Evolutionary conservation across 805 yeast species (phyloP), one percentile per base, ranked within the genome.

Genomic region (Ogataea ramenticola): DNA sequence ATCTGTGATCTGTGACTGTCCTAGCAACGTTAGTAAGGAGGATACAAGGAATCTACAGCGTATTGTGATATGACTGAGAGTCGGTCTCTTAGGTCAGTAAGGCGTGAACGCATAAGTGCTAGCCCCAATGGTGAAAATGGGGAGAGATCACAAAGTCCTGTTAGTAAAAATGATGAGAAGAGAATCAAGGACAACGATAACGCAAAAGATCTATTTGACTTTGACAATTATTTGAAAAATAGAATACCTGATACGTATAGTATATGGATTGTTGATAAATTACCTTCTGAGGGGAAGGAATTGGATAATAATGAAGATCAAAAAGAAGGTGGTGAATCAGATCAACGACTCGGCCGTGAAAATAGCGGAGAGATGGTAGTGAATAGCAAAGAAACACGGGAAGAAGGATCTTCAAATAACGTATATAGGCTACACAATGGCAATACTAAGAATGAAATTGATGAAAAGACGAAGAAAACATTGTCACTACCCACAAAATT

Each of bases 181-280:
- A 36, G 39, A 14, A 3, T 30, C 4, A 36, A 3, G 7, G 30
- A 3, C 8, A 20, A 16, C n/a, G 37, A 17, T 16, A 34, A 7
- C 19, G 21, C 15, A 17, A 26, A 12, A 37, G 62, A 60, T 12
- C 54, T 56, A 43, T 68, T 63, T 43, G 61, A 71, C 45, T 70
- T 70, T 49, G 72, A 69, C 40, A 47, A 49, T 1, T 58, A 50
- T 46, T 46, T 62, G 17, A 26, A 24, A 2, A 48, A 43, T 2
- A 37, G 50, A 4, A 52, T 62, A 11, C 63, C 62, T 4, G 62
- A 59, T 21, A 48, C 49, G 19, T 46, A 48, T 39, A 33, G 51
- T 5, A 56, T 61, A 16, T 47, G 44, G 6, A 46, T 61, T 15
- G 42, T 49, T 4, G 17, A 26, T 21, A 17, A 27, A 3, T 17